Evolutionary conservation across 441 rosid genomes (phyloP).

Genomic region (Hypseocharis bilobata): DNA sequence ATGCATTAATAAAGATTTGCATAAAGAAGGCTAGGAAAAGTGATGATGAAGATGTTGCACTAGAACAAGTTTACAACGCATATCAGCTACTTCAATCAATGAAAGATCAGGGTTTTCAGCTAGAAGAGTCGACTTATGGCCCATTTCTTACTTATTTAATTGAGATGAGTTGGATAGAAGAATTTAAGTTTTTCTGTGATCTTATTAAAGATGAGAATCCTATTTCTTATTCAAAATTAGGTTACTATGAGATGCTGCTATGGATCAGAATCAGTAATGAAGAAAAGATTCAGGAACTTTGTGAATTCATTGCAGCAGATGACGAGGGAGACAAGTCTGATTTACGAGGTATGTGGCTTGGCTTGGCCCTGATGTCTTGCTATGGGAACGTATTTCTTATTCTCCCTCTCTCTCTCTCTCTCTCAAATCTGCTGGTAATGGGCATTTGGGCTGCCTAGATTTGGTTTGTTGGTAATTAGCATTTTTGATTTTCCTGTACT

Average conservation of each 20-base stretch:
- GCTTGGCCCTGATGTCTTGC: constrained; percentile 4
- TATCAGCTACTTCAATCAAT: constrained; percentile 33
- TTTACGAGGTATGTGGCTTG: constrained; percentile 40
- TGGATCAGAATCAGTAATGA: constrained; percentile 38
- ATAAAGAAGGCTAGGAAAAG: constrained; percentile 41
- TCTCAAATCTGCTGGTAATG: background rate
- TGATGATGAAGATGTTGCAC: constrained; percentile 38
- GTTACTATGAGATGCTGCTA: constrained; percentile 79
- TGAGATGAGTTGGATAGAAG: constrained; percentile 55
- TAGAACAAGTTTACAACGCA: constrained; percentile 37
- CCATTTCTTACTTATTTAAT: constrained; percentile 50
- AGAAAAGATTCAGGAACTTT: constrained; percentile 50
- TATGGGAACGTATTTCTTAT: background rate
- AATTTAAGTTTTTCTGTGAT: constrained; percentile 37
- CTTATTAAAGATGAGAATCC: constrained; percentile 37
- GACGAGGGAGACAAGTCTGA: constrained; percentile 27
- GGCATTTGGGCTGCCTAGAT: background rate
- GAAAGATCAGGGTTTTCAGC: constrained; percentile 52
- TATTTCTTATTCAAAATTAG: constrained; percentile 38
- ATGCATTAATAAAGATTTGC: constrained; percentile 38
- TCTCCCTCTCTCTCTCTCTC: background rate
- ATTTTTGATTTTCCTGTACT: no score
- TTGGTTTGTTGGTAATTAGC: no score
- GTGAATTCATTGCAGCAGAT: constrained; percentile 27
- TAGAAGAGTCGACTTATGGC: constrained; percentile 55